These are phyloP conservation scores for Globisporangium irregulare DNA, from an alignment of 352 stramenopile species.

Conservation along the genomic window DNA sequence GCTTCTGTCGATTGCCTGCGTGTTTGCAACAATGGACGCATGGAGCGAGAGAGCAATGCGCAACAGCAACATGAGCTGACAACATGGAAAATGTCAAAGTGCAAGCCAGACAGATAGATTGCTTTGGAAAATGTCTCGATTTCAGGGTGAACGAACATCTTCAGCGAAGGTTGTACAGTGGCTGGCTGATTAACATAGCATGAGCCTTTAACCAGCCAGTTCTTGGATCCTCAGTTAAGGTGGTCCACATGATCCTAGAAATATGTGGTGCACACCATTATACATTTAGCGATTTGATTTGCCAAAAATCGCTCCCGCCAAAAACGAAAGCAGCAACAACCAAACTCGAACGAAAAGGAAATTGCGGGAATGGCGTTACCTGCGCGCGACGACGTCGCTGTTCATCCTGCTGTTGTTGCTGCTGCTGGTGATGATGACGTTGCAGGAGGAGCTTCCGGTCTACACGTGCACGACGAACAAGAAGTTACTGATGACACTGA, in stretches of 20 bases:
- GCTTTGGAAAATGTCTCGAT: too few species aligned
- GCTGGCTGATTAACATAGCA: neutral
- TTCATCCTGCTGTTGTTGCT: neutral
- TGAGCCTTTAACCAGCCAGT: neutral
- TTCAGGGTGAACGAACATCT: too few species aligned
- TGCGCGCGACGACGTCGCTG: neutral
- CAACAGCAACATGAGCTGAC: neutral
- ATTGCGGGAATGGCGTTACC: constrained; percentile 1
- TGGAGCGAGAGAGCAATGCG: neutral
- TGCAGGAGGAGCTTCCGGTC: neutral
- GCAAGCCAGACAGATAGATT: neutral
- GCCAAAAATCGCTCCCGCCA: neutral
- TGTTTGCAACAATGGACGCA: neutral
- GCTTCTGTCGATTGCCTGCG: neutral
- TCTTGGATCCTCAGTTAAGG: neutral
- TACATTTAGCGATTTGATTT: neutral
- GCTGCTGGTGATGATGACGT: neutral
- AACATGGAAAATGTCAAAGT: neutral
- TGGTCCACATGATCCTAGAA: neutral
- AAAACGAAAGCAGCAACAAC: neutral
- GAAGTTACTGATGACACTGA: neutral
- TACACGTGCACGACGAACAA: neutral
- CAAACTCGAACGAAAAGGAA: neutral
- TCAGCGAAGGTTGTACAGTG: neutral
- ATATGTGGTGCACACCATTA: neutral